A percentile compares a stretch with the other conserved stretches of the same genome.
These are phyloP conservation scores for Rhynchosporium secalis DNA, from an alignment of 2,329 filamentous ascomycete genomes.

Conservation along the genomic window DNA sequence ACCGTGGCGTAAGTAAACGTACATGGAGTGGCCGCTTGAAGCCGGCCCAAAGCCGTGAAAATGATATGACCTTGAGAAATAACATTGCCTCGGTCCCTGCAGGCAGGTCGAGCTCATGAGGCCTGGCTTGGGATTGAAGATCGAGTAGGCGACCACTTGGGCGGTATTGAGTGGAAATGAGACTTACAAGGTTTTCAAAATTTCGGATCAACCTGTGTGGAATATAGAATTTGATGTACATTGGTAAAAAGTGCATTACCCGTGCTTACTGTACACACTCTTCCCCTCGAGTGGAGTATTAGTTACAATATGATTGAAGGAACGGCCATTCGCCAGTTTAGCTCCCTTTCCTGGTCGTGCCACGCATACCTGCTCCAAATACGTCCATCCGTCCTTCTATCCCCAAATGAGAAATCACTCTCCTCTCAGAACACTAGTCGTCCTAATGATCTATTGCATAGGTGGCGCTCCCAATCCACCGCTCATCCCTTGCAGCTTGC, in stretches of 20 bases:
- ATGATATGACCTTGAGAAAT: no score
- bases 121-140: neutral
- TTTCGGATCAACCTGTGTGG: neutral
- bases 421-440: neutral
- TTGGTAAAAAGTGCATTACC: conserved; percentile 30
- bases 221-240: neutral
- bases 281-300: conserved; percentile 36
- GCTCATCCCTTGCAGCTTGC: conserved; percentile 66
- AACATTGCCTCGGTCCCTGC: neutral
- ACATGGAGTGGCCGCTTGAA: neutral
- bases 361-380: conserved; percentile 23
- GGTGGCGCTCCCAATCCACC: conserved; percentile 36
- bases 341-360: conserved; percentile 11
- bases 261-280: conserved; percentile 37
- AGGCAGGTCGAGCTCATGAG: neutral
- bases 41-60: neutral
- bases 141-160: neutral
- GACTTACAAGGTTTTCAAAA: conserved; percentile 4
- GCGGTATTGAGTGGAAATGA: neutral
- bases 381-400: conserved; percentile 9
- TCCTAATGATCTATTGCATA: conserved; percentile 32
- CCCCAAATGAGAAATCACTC: conserved; percentile 12
- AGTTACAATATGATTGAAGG: conserved; percentile 32
- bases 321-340: conserved; percentile 13
- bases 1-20: neutral